Conservation (phyloP, 768 basidiomycete genomes). For the Glaciozyma martinii region DNA sequence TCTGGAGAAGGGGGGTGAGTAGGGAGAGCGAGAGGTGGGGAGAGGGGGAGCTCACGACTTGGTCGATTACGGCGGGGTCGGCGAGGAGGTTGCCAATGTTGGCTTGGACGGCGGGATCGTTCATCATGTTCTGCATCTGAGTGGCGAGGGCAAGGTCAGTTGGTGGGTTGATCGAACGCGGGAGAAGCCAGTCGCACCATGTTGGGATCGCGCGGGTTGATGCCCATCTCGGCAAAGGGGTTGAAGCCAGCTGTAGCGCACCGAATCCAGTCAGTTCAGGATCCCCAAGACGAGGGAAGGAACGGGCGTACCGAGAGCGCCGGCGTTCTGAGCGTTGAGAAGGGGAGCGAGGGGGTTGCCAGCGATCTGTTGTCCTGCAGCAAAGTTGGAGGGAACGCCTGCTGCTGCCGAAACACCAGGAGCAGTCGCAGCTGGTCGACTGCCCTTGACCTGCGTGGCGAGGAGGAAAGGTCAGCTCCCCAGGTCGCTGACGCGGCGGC, state of each 20-base stretch:
- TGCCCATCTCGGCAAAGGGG: slow-evolving; percentile 81
- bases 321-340: slow-evolving; percentile 33
- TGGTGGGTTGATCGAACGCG: not conserved
- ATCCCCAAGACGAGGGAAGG: not conserved
- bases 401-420: slow-evolving; percentile 43
- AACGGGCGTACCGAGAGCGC: slow-evolving; percentile 42
- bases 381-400: slow-evolving; percentile 40
- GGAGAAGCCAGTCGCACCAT: not conserved
- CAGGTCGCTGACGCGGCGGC: not conserved
- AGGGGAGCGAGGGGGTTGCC: slow-evolving; percentile 36
- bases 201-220: slow-evolving; percentile 76
- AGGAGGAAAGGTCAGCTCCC: not conserved
- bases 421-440: slow-evolving; percentile 53
- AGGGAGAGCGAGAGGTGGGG: not conserved
- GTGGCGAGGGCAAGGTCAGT: not conserved
- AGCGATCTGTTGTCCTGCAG: slow-evolving; percentile 56
- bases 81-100: slow-evolving; percentile 82
- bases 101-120: slow-evolving; percentile 54
- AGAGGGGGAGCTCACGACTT: slow-evolving; percentile 39
- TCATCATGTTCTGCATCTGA: slow-evolving; percentile 71
- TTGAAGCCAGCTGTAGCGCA: slow-evolving; percentile 50
- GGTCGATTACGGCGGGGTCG: slow-evolving; percentile 77
- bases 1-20: slow-evolving; percentile 41
- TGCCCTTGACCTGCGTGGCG: slow-evolving; percentile 27
- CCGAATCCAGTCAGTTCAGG: not conserved